Base-by-base conservation (phyloP, 2,329 filamentous ascomycete species). In the Penicillium palitans region DNA sequence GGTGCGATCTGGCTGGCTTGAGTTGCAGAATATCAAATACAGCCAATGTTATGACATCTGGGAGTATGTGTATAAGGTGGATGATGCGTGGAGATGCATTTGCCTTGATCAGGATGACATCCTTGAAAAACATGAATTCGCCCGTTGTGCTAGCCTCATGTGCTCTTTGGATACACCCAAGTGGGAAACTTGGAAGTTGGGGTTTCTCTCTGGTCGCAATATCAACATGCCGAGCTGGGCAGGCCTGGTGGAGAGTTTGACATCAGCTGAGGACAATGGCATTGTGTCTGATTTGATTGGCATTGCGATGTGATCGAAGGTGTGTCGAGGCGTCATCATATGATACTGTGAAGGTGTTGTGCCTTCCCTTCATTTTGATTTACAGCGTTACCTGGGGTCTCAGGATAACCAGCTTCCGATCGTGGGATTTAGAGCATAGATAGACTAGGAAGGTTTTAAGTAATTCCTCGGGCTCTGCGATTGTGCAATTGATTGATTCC, bases 161-260 rank as follows among this genome's bases (percentile, higher is more conserved):
- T 55, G 40, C n/a, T 39, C 35, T 27, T 44, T 55, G 46, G 53
- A 55, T 37, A 41, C 53, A 21, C 39, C 53, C 0, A 51, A 42
- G 13, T 55, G 53, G 53, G 53, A 55, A 51, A 51, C 25, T 35
- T 55, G 53, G 53, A 55, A 55, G 46, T 51, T 50, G 39, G 37
- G 37, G 3, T 19, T 44, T 15, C 53, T 55, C 10, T 29, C 53
- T 41, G 39, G 24, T 5, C 53, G 53, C 9, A 33, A 37, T 19
- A 19, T 31, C 8, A 42, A 27, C 35, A 55, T 39, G 25, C 53
- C 29, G 4, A 51, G 21, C 13, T 55, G 46, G 39, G n/a, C 39
- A 27, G 29, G 15, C 4, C 46, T 55, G 7, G 53, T 51, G 39
- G 29, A 55, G 21, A 55, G 17, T 13, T 19, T 55, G 37, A 51